phyloP scores from a whole-genome alignment of 169 alveolate species.

The Eimeria acervulina region DNA sequence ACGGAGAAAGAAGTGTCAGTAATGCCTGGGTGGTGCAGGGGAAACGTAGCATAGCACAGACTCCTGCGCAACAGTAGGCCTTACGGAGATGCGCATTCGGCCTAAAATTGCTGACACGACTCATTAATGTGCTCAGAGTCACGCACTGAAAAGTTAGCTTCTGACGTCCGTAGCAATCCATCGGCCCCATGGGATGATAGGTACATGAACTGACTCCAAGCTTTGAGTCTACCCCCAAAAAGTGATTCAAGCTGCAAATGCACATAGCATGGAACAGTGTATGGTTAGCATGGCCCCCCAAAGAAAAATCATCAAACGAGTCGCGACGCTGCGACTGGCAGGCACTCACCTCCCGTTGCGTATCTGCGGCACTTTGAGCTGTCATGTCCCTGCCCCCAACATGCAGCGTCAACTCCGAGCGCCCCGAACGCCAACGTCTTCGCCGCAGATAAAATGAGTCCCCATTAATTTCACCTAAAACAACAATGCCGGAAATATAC shows the following conservation, averaged over 20 bases:
- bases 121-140: background rate
- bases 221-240: conserved; percentile 61
- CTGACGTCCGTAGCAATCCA: conserved; percentile 63
- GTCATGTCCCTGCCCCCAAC: conserved; percentile 63
- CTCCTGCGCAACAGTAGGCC: background rate
- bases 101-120: background rate
- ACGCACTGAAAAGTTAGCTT: conserved; percentile 69
- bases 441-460: conserved; percentile 58
- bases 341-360: conserved; percentile 63
- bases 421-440: conserved; percentile 80
- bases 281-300: background rate
- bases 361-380: conserved; percentile 56
- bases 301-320: background rate
- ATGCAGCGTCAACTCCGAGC: conserved; percentile 63
- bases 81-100: background rate
- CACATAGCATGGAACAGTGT: background rate
- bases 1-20: conserved; percentile 55
- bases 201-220: conserved; percentile 74
- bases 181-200: conserved; percentile 63
- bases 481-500: background rate
- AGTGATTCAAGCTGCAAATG: conserved; percentile 63
- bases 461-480: conserved; percentile 56
- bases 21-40: background rate
- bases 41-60: background rate
- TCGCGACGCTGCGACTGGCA: background rate